These are phyloP conservation scores for Coemansia sp. DNA, from an alignment of 192 early-diverging fungal genomes.

Conservation along the genomic window DNA sequence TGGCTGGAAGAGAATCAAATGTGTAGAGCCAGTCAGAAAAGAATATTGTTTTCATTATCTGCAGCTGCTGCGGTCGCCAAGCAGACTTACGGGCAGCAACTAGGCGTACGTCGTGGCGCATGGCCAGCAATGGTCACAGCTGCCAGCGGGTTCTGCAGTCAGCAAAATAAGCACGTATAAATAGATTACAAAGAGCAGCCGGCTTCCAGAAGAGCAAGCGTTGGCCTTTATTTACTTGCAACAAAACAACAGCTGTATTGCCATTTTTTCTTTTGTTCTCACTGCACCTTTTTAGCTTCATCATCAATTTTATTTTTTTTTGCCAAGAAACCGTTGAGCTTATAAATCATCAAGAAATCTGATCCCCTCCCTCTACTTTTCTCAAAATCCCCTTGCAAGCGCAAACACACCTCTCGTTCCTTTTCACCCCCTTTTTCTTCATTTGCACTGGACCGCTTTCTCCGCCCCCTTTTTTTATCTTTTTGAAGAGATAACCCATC, in stretches of 20 bases:
- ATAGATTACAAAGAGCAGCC: not conserved
- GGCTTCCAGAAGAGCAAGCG: not conserved
- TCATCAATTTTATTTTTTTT: not conserved
- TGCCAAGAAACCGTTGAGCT: conserved; percentile 7
- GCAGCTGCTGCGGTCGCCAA: conserved; percentile 1
- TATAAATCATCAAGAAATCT: not conserved
- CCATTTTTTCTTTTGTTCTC: not conserved
- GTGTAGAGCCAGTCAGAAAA: not conserved
- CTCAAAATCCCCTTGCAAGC: not conserved
- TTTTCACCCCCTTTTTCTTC: not conserved
- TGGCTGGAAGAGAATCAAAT: not conserved
- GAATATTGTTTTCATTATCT: not conserved
- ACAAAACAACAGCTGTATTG: not conserved
- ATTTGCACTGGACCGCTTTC: not conserved
- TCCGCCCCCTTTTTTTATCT: not conserved
- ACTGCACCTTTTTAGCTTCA: not conserved
- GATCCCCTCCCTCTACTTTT: not conserved
- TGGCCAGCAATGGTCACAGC: conserved; percentile 11
- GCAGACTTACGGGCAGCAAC: conserved; percentile 1
- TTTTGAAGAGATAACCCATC: not conserved
- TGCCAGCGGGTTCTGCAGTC: not conserved
- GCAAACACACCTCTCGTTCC: not conserved
- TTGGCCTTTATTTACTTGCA: not conserved
- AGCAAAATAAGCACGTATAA: not conserved
- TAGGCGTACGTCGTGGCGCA: conserved; percentile 12